These are phyloP conservation scores for Pestalotiopsis sp. DNA, from an alignment of 2,329 filamentous ascomycete genomes.

Conservation along the genomic window DNA sequence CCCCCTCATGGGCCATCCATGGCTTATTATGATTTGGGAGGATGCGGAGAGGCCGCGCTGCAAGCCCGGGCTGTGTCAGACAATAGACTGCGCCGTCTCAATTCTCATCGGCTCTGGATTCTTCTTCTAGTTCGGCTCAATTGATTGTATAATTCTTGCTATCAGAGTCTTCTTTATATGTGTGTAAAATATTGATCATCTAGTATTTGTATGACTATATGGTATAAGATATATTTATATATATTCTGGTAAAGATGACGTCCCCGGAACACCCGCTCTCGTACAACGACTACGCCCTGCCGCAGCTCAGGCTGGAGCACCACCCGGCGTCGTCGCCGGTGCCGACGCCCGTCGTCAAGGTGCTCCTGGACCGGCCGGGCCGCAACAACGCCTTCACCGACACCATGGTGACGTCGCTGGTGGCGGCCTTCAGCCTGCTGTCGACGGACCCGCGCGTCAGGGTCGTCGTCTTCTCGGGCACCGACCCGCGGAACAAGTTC, in stretches of 20 bases:
- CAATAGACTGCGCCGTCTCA: background rate
- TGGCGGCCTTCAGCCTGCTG: constrained; percentile 50
- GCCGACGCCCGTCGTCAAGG: constrained; percentile 61
- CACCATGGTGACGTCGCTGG: constrained; percentile 62
- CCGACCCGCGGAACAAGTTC: constrained; percentile 45
- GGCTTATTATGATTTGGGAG: background rate
- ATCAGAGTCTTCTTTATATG: background rate
- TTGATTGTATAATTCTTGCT: background rate
- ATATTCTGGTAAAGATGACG: constrained; percentile 4
- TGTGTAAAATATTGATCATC: background rate
- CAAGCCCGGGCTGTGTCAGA: background rate
- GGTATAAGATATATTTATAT: background rate
- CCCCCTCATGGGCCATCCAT: background rate
- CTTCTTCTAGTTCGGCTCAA: background rate
- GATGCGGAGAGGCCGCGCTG: background rate
- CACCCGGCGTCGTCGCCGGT: constrained; percentile 49
- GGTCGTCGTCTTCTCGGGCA: constrained; percentile 54
- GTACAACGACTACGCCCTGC: constrained; percentile 43
- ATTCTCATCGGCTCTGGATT: background rate
- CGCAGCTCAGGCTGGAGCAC: constrained; percentile 48
- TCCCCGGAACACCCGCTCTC: constrained; percentile 22
- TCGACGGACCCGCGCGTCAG: constrained; percentile 55
- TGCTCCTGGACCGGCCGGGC: constrained; percentile 64
- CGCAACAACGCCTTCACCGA: constrained; percentile 71
- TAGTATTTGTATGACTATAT: background rate